Evolutionary conservation across 1,139 yeast genomes (phyloP), one percentile per base, ranked within the genome.

Genomic region (Lodderomyces orthopsilosis): DNA sequence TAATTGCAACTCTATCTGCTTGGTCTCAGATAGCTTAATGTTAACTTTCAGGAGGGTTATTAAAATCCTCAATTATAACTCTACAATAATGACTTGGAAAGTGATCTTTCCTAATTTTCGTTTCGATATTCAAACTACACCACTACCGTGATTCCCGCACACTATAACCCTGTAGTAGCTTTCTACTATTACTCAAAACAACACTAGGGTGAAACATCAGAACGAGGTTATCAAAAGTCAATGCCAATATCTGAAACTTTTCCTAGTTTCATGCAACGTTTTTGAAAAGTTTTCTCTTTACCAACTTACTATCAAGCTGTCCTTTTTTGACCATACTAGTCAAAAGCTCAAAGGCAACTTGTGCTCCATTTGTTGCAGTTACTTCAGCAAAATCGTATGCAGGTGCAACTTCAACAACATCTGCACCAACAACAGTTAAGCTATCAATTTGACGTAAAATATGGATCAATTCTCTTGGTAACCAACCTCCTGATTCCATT

Each of bases 401-500:
- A 2, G 94, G 93, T 19, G 85, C 70, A 6, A 85, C 93, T 59
- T 85, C 93, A 17, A 85, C 93, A 26, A 85, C 68, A 59, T 85
- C 94, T 5, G 85, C 91, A 35, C 93, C 94, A 30, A 85, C 88
- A 24, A 85, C 52, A 47, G 81, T 79, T 55, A 85, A 67, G 9
- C 63, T 63, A 18, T 82, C 85, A 35, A 85, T 61, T 8, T 70
- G 70, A 51, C 91, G 71, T 48, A 85, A 64, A 23, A 85, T 70
- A 46, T 80, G 71, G 44, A 85, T 73, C 46, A 85, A 70, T 58
- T 85, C 94, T 46, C 94, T 71, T n/a, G 91, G 84, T 41, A 84
- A 66, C 76, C 88, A 77, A 43, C 94, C 94, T 44, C 94, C 94
- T 4, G 85, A 83, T 61, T 85, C 94, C 49, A 83, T 87, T 3